Conservation (phyloP, 805 yeast genomes). For the Saturnispora dispora region DNA sequence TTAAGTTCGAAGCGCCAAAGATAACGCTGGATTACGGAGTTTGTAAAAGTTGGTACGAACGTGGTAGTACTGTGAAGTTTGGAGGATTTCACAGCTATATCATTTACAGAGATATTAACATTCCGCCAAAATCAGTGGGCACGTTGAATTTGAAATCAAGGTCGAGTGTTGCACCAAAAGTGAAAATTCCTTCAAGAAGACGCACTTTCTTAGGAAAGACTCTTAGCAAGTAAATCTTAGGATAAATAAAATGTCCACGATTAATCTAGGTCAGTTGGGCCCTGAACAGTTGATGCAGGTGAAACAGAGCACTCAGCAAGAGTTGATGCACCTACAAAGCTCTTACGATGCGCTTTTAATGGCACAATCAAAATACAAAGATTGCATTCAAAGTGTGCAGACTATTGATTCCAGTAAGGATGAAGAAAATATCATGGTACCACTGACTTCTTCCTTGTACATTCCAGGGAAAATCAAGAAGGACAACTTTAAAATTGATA, state of each 20-base stretch:
- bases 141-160: neutral
- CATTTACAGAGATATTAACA: neutral
- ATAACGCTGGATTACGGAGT: constrained; percentile 8
- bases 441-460: constrained; percentile 80
- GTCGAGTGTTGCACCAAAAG: neutral
- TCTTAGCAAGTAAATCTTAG: neutral
- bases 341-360: constrained; percentile 76
- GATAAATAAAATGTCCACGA: constrained; percentile 4
- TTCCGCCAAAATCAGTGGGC: neutral
- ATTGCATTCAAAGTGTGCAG: constrained; percentile 66
- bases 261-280: constrained; percentile 52
- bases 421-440: constrained; percentile 55
- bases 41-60: constrained; percentile 5
- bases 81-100: constrained; percentile 3
- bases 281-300: constrained; percentile 81
- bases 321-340: constrained; percentile 74
- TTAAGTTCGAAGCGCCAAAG: neutral
- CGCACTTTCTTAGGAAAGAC: neutral
- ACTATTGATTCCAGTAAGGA: constrained; percentile 34
- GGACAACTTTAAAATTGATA: constrained; percentile 75
- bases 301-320: constrained; percentile 75
- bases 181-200: constrained; percentile 1
- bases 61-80: constrained; percentile 1
- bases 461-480: constrained; percentile 72
- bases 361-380: constrained; percentile 74